Conservation (phyloP, 305 asterid genomes). For the Ilex paraguariensis region DNA sequence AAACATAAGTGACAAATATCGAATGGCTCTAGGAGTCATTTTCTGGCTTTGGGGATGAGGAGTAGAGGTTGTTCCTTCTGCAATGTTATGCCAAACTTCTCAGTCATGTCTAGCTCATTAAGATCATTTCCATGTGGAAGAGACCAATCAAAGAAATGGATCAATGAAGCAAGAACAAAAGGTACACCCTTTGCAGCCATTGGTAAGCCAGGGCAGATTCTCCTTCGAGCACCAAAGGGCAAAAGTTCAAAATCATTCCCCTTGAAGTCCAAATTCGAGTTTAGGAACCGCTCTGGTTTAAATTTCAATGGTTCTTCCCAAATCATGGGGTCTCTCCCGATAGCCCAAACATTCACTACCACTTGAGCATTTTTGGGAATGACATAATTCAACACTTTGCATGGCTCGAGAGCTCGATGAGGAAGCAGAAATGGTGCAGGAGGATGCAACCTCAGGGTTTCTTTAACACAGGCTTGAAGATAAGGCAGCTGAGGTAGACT, state of each 20-base stretch:
- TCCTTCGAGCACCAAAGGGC: background rate
- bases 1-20: no score
- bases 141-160: background rate
- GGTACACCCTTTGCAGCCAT: background rate
- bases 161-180: background rate
- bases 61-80: background rate
- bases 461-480: background rate
- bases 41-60: no score
- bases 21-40: no score
- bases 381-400: background rate
- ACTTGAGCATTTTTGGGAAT: background rate
- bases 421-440: slow-evolving; percentile 1
- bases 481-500: background rate
- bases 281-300: background rate
- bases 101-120: background rate
- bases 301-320: background rate
- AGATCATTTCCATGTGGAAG: background rate
- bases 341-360: background rate
- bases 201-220: background rate
- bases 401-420: background rate
- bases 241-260: background rate
- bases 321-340: background rate
- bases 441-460: background rate
- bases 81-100: background rate
- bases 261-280: background rate